Percentiles rank a stretch among this genome's conserved stretches.
Evolutionary conservation across 768 basidiomycete species (phyloP).

Genomic region (Xanthoconium purpureum): DNA sequence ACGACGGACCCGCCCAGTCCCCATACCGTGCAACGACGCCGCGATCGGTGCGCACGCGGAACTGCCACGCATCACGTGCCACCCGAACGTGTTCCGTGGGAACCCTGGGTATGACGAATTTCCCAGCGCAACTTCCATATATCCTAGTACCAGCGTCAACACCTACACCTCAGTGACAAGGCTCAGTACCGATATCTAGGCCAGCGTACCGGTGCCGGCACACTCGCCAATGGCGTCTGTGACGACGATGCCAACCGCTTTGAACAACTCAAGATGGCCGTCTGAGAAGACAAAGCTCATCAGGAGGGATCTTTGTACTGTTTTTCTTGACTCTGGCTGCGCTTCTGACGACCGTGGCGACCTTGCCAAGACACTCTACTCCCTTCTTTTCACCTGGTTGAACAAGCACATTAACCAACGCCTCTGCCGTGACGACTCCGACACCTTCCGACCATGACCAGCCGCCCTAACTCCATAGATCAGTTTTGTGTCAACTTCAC

Average conservation of each 20-base stretch:
- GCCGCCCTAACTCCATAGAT: conserved; percentile 87
- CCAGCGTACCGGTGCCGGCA: conserved; percentile 50
- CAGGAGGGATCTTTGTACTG: conserved; percentile 94
- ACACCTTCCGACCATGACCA: conserved; percentile 90
- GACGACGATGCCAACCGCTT: conserved; percentile 87
- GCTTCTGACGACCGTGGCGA: conserved; percentile 93
- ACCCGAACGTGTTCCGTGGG: no score
- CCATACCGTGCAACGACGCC: no score
- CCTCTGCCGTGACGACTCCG: conserved; percentile 90
- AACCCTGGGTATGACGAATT: no score
- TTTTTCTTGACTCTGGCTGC: conserved; percentile 92
- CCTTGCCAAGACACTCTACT: conserved; percentile 75
- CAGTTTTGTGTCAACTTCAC: conserved; percentile 97
- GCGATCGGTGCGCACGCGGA: no score
- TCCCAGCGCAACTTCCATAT: conserved; percentile 90
- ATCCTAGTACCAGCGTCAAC: conserved; percentile 91
- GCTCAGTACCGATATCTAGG: conserved; percentile 85
- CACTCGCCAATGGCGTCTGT: conserved; percentile 45
- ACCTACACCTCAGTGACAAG: conserved; percentile 80
- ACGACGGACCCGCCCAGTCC: no score
- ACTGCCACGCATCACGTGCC: no score
- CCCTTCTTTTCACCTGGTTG: conserved; percentile 60
- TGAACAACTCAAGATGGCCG: conserved; percentile 87
- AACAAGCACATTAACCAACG: conserved; percentile 96
- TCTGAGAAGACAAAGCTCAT: conserved; percentile 92